Evolutionary conservation across 768 basidiomycete species (phyloP).

Genomic region (Lyophyllum atratum): DNA sequence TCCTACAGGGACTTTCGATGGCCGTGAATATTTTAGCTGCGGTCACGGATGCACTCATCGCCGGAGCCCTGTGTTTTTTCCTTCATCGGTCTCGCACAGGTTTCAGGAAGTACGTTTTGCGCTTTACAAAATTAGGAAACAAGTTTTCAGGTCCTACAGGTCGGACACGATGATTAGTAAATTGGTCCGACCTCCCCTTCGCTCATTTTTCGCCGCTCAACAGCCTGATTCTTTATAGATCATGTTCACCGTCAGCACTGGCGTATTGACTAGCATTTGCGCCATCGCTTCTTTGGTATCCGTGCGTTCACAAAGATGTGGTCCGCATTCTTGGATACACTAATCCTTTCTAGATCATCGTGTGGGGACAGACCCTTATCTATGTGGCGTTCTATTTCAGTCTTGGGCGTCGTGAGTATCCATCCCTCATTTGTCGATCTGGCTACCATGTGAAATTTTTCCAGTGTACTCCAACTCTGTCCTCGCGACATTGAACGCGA

Average conservation of each 20-base stretch:
- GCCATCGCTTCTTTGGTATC: constrained; percentile 44
- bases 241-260: constrained; percentile 42
- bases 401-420: constrained; percentile 46
- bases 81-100: constrained; percentile 53
- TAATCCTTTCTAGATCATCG: constrained; percentile 37
- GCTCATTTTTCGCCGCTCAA: not conserved
- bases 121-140: constrained; percentile 14
- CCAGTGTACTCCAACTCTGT: constrained; percentile 58
- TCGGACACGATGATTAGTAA: constrained; percentile 49
- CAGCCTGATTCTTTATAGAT: constrained; percentile 26
- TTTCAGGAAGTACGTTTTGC: constrained; percentile 44
- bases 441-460: not conserved
- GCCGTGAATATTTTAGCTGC: constrained; percentile 56
- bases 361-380: constrained; percentile 50
- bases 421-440: not conserved
- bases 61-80: constrained; percentile 49
- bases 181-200: constrained; percentile 18
- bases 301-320: constrained; percentile 23
- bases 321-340: not conserved
- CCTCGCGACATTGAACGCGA: constrained; percentile 54
- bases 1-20: constrained; percentile 51
- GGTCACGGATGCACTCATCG: constrained; percentile 50
- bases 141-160: constrained; percentile 21
- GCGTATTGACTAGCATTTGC: constrained; percentile 42
- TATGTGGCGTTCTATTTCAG: constrained; percentile 63